Evolutionary conservation across 2,329 filamentous ascomycete species (phyloP).

Genomic region (Pestalotiopsis sp.): DNA sequence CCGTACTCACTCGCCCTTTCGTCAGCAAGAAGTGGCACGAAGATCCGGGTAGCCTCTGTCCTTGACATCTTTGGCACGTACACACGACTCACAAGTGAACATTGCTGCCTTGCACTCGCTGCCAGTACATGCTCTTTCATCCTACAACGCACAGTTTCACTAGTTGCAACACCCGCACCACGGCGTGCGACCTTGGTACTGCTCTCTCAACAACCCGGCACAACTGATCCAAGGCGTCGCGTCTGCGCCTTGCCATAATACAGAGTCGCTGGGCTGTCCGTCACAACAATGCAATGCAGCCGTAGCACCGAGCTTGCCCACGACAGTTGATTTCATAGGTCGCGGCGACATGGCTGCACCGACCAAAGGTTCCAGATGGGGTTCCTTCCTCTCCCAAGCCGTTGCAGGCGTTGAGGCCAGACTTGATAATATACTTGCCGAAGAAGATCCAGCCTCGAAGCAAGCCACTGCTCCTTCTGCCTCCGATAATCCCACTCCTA

Average conservation of each 20-base stretch:
- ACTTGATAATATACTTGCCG: conserved; percentile 87
- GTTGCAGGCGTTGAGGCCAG: conserved; percentile 93
- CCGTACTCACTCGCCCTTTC: neutral
- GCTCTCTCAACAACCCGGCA: neutral
- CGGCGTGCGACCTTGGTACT: neutral
- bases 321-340: neutral
- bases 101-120: neutral
- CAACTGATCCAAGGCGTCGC: neutral
- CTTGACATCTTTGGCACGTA: neutral
- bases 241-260: neutral
- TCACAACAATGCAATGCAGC: neutral
- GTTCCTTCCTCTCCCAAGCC: conserved; percentile 81
- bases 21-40: neutral
- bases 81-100: neutral
- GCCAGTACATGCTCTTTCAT: neutral
- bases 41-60: neutral
- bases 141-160: neutral
- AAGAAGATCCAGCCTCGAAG: conserved; percentile 63
- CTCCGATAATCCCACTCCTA: conserved; percentile 26
- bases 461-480: conserved; percentile 37
- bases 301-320: conserved; percentile 3
- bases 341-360: conserved; percentile 47
- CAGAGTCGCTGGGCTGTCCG: neutral
- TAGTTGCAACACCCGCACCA: neutral
- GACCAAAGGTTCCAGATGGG: conserved; percentile 68